phyloP scores from a whole-genome alignment of 805 yeast species.

The Sugiyamaella smithiae region DNA sequence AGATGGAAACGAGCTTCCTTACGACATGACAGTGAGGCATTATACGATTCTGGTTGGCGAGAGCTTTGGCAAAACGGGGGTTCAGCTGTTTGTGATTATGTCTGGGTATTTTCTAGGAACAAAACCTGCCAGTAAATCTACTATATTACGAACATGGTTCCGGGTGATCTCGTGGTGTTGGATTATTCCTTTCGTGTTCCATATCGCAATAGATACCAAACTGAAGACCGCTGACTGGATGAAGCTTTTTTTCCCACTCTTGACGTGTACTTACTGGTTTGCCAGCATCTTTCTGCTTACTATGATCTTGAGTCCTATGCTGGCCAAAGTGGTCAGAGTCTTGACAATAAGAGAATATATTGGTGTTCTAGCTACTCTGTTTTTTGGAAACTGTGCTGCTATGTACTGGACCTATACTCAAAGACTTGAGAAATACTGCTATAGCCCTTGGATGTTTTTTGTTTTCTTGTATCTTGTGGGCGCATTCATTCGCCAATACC shows the following conservation, averaged over 20 bases:
- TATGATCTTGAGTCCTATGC: slow-evolving; percentile 3
- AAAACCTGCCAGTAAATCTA: not conserved
- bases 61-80: slow-evolving; percentile 10
- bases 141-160: slow-evolving; percentile 10
- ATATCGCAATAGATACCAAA: no score
- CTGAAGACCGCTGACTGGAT: no score
- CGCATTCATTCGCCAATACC: slow-evolving; percentile 2
- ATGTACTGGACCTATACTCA: not conserved
- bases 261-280: slow-evolving; percentile 4
- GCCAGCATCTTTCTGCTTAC: not conserved
- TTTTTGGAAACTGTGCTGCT: not conserved
- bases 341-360: slow-evolving; percentile 2
- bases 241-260: slow-evolving; percentile 2
- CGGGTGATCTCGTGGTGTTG: slow-evolving; percentile 6
- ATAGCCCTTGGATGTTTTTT: not conserved
- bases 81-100: slow-evolving; percentile 11
- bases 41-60: not conserved
- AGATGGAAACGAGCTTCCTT: not conserved
- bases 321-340: not conserved
- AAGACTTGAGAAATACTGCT: not conserved
- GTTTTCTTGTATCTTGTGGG: slow-evolving; percentile 6
- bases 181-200: no score
- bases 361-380: not conserved
- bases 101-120: slow-evolving; percentile 9
- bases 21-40: not conserved